Evolutionary conservation across 768 basidiomycete genomes (phyloP), one percentile per base, ranked within the genome.

Genomic region (Hydnum rufescens): DNA sequence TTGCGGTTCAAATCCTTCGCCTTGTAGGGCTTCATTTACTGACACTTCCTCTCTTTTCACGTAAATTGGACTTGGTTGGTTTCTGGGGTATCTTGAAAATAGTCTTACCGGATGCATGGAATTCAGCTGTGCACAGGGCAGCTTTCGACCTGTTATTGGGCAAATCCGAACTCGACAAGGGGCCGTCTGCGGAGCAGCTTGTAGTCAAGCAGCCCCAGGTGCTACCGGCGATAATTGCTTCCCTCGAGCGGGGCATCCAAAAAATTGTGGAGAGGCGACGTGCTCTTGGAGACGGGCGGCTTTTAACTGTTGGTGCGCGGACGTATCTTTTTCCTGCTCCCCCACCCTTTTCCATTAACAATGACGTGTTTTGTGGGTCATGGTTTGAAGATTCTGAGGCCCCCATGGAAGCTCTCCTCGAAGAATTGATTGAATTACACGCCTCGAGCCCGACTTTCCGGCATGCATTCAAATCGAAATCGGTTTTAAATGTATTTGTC

Each of bases 1-100:
- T 80, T 42, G 73, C 74, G 6, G 68, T 72, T 26, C 74, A 77
- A 56, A 69, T 86, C 36, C 67, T 87, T 1, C 64, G 64, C 1
- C 64, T 89, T 19, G 70, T 86, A 5, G 68, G 69, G 2, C 48
- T 25, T 50, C 46, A 46, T 18, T 50, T 39, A 19, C 28, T 26
- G 29, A 54, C 44, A 5, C 32, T 54, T 5, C 31, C 28, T 16
- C 48, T 77, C 2, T 95, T 90, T 66, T 72, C 67, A 44, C 71
- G 80, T 52, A 88, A 84, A 58, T 88, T 93, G 58, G 89, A 92
- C 62, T 67, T 82, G 1, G 77, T 84, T 32, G 80, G 79, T 51
- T 90, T 90, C 5, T 93, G 88, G 82, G 77, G 70, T 44, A 70
- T 82, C 2, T 62, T 93, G 32, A 80, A 77, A 61, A 71, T 70